Evolutionary conservation across 768 basidiomycete genomes (phyloP).

Genomic region (Nidularia sp.): DNA sequence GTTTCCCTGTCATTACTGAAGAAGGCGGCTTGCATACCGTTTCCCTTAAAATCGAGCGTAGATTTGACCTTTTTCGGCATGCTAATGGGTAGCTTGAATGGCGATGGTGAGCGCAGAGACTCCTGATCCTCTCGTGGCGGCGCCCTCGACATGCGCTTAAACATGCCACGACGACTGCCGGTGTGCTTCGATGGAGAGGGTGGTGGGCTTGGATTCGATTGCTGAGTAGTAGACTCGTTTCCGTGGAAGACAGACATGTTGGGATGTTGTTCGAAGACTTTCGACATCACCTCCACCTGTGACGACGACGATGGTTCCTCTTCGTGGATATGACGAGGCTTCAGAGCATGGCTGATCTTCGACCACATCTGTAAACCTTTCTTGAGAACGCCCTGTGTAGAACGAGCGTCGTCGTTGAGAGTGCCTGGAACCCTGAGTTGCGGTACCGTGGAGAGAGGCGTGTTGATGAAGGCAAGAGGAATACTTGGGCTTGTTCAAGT

Average conservation of each 20-base stretch:
- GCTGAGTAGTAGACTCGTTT: conserved; percentile 18
- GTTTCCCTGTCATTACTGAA: background rate
- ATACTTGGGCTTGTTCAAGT: no score
- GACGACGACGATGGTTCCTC: conserved; percentile 24
- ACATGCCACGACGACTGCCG: conserved; percentile 37
- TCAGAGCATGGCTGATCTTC: conserved; percentile 55
- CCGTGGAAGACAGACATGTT: conserved; percentile 56
- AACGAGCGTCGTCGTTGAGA: no score
- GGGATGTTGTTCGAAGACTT: conserved; percentile 57
- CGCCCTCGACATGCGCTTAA: conserved; percentile 48
- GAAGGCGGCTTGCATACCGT: conserved; percentile 22
- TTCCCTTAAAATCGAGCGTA: conserved; percentile 27
- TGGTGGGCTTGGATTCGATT: conserved; percentile 33
- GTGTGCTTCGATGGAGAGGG: conserved; percentile 44
- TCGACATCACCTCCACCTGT: conserved; percentile 40
- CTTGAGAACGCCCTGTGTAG: no score
- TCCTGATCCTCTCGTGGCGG: conserved; percentile 37
- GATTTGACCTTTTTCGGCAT: conserved; percentile 53
- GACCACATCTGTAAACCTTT: conserved; percentile 47
- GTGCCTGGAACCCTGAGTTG: no score
- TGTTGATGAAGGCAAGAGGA: no score
- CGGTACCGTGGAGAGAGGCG: no score
- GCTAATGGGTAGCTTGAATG: conserved; percentile 25
- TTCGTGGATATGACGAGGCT: conserved; percentile 28
- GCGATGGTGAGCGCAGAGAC: conserved; percentile 28